Evolutionary conservation across 306 rosid genomes (phyloP).

Genomic region (Hylodesmum podocarpum): DNA sequence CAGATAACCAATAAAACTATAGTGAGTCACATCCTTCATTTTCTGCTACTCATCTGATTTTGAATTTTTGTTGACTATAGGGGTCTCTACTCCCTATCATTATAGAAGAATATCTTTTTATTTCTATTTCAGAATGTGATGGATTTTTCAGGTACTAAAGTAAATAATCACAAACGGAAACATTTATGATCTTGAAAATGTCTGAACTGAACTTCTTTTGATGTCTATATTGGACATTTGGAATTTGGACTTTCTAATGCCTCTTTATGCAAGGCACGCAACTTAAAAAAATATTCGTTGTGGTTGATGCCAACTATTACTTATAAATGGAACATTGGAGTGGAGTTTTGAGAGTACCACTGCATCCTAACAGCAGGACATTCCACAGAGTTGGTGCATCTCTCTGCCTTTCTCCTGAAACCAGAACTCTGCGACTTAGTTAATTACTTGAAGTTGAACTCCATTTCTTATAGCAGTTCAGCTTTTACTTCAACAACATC

Average conservation of each 20-base stretch:
- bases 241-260: neutral
- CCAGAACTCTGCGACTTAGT: conserved; percentile 53
- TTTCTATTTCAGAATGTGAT: neutral
- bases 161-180: neutral
- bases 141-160: neutral
- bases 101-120: neutral
- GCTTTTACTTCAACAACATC: neutral
- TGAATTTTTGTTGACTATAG: neutral
- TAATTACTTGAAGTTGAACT: conserved; percentile 33
- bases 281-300: neutral
- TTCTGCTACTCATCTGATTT: neutral
- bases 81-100: neutral
- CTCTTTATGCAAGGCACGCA: neutral
- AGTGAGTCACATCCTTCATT: neutral
- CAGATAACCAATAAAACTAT: neutral
- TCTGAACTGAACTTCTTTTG: neutral
- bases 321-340: conserved; percentile 73
- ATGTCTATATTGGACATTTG: neutral
- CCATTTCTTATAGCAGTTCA: neutral
- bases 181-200: neutral
- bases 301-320: neutral
- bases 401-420: conserved; percentile 62
- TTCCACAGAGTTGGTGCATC: conserved; percentile 77
- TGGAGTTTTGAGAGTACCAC: conserved; percentile 74
- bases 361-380: conserved; percentile 37